These are phyloP conservation scores for Onygena corvina DNA, from an alignment of 2,329 filamentous ascomycete species.

Conservation along the genomic window DNA sequence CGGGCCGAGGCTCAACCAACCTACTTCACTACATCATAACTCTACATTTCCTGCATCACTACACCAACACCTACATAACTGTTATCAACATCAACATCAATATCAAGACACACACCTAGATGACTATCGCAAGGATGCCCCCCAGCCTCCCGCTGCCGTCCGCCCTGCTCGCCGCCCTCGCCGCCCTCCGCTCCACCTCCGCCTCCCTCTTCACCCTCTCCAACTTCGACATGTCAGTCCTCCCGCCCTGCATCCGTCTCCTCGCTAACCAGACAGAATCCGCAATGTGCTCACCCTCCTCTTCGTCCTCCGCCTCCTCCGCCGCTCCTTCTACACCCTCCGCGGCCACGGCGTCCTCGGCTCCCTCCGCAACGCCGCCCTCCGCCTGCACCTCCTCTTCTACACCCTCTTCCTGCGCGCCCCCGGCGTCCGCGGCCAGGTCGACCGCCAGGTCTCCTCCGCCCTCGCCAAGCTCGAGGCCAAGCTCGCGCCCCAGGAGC, in stretches of 20 bases:
- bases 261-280: constrained; percentile 41
- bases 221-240: constrained; percentile 35
- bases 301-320: constrained; percentile 73
- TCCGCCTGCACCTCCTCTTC: constrained; percentile 54
- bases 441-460: constrained; percentile 71
- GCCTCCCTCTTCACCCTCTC: constrained; percentile 25
- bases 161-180: constrained; percentile 34
- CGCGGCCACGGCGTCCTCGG: constrained; percentile 80
- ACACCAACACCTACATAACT: too few relatives aligned
- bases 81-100: not conserved
- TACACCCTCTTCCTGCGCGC: constrained; percentile 79
- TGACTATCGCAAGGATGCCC: not conserved
- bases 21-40: too few relatives aligned
- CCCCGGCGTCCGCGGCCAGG: constrained; percentile 74
- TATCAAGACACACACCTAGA: not conserved
- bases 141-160: not conserved
- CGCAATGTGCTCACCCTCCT: constrained; percentile 81
- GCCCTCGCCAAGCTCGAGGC: constrained; percentile 67
- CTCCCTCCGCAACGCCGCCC: constrained; percentile 62
- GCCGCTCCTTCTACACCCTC: constrained; percentile 69
- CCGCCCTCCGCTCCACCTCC: constrained; percentile 24
- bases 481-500: constrained; percentile 67
- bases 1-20: too few relatives aligned
- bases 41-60: too few relatives aligned
- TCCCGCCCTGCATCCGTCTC: not conserved